phyloP scores from a whole-genome alignment of 139 green algal species.

The Coelastrella sp. region DNA sequence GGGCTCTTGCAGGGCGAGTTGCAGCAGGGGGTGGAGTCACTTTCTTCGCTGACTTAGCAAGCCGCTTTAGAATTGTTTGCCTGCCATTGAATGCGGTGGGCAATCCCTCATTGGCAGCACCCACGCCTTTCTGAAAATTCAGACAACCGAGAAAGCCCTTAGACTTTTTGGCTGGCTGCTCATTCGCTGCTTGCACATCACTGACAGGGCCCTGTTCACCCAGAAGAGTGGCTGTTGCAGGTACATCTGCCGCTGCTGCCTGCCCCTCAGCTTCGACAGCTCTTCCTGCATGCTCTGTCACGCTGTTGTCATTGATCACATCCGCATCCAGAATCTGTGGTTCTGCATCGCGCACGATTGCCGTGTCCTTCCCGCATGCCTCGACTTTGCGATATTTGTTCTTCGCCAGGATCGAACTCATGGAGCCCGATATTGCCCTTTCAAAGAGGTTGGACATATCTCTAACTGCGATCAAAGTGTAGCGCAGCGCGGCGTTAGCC shows the following conservation, averaged over 20 bases:
- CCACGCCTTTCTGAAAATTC: background rate
- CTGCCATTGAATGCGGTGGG: slow-evolving; percentile 17
- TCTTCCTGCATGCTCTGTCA: background rate
- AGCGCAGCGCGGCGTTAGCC: too few species aligned
- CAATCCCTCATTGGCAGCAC: background rate
- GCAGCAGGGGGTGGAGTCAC: background rate
- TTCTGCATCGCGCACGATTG: background rate
- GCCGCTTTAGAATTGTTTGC: background rate
- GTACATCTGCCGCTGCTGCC: slow-evolving; percentile 3
- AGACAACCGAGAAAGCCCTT: slow-evolving; percentile 12
- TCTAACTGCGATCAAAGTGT: too few species aligned
- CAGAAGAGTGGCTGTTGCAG: slow-evolving; percentile 29
- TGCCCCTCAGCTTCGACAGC: background rate
- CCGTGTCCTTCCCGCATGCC: background rate
- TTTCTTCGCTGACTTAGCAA: slow-evolving; percentile 1
- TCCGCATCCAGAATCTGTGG: background rate
- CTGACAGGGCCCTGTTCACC: background rate
- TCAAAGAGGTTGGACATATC: background rate
- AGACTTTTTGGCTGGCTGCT: background rate
- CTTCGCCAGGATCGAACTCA: background rate
- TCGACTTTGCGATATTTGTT: background rate
- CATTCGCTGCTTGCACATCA: background rate
- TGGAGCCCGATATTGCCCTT: background rate
- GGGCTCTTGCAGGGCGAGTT: background rate
- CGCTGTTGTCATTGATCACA: background rate